These are phyloP conservation scores for Silene latifolia DNA, from an alignment of 148 eudicot genomes.

Conservation along the genomic window DNA sequence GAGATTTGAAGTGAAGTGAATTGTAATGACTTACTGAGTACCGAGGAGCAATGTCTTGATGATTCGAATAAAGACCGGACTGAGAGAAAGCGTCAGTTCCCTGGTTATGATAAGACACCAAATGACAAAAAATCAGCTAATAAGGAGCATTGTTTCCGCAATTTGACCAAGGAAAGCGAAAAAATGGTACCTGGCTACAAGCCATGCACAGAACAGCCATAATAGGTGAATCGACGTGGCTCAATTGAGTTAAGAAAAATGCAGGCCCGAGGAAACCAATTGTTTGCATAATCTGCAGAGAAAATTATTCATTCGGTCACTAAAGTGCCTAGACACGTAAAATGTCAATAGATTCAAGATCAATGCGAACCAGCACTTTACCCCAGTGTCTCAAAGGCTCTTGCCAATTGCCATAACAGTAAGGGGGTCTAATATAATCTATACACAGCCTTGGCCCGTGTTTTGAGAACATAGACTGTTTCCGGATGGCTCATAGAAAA, in stretches of 20 bases:
- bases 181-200: conserved; percentile 72
- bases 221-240: conserved; percentile 85
- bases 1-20: not conserved
- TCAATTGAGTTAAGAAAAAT: conserved; percentile 83
- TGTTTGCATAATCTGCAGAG: conserved; percentile 79
- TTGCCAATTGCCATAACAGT: too few species aligned
- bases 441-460: too few species aligned
- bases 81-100: conserved; percentile 97
- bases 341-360: not conserved
- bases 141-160: not conserved
- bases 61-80: conserved; percentile 93
- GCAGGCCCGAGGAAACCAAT: conserved; percentile 99
- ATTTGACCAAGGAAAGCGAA: not conserved
- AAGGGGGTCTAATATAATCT: too few species aligned
- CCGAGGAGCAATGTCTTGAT: conserved; percentile 97
- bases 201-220: conserved; percentile 95
- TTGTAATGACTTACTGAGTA: conserved; percentile 59
- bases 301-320: conserved; percentile 1
- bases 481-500: too few species aligned
- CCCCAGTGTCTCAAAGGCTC: too few species aligned
- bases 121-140: not conserved
- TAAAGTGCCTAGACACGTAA: not conserved
- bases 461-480: too few species aligned
- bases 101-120: conserved; percentile 34
- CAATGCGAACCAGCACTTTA: not conserved